Evolutionary conservation across 129 eudicot species (phyloP), one percentile per base, ranked within the genome.

Genomic region (Rutidosis leptorrhynchoides): DNA sequence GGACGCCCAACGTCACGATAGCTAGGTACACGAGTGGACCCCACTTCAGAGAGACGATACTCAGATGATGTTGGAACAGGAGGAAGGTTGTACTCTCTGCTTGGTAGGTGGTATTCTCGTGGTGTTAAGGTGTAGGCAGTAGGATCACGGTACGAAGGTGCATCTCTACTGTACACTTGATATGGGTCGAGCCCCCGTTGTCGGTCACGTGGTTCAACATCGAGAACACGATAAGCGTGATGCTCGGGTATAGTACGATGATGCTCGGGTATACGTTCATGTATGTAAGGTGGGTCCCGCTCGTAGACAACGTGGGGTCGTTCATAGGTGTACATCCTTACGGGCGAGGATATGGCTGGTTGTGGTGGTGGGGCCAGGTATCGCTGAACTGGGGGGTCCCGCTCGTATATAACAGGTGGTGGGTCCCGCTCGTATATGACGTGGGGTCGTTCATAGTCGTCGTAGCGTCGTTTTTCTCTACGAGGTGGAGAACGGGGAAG

Each of bases 261-360:
- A 29, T 58, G 61, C 19, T 46, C 60, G 3, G 60, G 32, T 59
- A 28, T 26, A 59, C 43, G 65, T 3, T 81, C 82, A 57, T 46
- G 80, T 22, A 30, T 46, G 17, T 79, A 83, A 5, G 78, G 63
- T 35, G 76, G 79, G n/a, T n/a, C n/a, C n/a, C n/a, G n/a, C n/a
- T n/a, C n/a, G n/a, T n/a, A n/a, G 57, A 29, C 49, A 46, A 74
- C 85, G 28, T 74, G n/a, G 22, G 80, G 77, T 68, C 96, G 75
- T 42, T 77, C 88, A 26, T 86, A 80, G 35, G 75, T 37, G 64
- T 83, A 82, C 4, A 80, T 21, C 40, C 79, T 35, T 21, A 52
- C 79, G 0, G 81, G 81, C 67, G 73, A 73, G 65, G 65, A 69
- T 10, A 78, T 14, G 53, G 64, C 46, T 0, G 65, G 60, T 3